Conservation (phyloP, 1,284 basidiomycete species). For the Cutaneotrichosporon cyanovorans region DNA sequence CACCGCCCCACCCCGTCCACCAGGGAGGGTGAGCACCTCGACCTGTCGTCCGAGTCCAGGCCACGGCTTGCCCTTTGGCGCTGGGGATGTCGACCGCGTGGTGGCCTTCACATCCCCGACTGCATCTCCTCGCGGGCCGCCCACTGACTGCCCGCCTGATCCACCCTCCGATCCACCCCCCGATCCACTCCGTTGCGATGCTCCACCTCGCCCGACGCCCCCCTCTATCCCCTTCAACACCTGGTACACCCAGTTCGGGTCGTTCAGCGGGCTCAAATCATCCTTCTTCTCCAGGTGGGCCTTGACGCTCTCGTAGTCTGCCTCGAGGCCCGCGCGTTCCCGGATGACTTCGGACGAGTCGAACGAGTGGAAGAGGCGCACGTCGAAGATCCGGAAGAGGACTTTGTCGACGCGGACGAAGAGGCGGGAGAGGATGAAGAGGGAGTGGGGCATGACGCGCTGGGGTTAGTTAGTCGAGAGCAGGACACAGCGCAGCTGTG, state of each 20-base stretch:
- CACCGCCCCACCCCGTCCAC: neutral
- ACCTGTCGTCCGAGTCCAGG: conserved; percentile 55
- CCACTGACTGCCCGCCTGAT: neutral
- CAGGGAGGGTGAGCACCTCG: conserved; percentile 27
- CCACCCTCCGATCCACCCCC: neutral
- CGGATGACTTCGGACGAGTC: conserved; percentile 55
- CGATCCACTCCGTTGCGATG: neutral
- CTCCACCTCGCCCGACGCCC: conserved; percentile 25
- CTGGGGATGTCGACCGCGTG: too few relatives aligned
- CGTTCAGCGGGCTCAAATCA: conserved; percentile 83
- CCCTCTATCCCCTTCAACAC: conserved; percentile 62
- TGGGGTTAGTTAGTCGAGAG: conserved; percentile 37
- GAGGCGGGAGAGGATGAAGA: conserved; percentile 85
- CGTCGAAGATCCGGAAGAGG: conserved; percentile 84
- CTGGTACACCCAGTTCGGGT: conserved; percentile 76
- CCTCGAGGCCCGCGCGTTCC: conserved; percentile 83
- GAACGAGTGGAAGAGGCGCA: conserved; percentile 83
- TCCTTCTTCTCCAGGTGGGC: conserved; percentile 70
- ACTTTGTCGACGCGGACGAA: conserved; percentile 94
- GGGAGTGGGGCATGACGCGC: conserved; percentile 96
- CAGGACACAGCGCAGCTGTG: neutral
- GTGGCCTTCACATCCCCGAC: neutral
- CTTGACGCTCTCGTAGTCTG: conserved; percentile 71
- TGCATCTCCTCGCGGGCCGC: too few relatives aligned
- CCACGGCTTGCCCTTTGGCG: conserved; percentile 63